Evolutionary conservation across 1,139 yeast species (phyloP).

Genomic region (Suhomyces panamericanus): DNA sequence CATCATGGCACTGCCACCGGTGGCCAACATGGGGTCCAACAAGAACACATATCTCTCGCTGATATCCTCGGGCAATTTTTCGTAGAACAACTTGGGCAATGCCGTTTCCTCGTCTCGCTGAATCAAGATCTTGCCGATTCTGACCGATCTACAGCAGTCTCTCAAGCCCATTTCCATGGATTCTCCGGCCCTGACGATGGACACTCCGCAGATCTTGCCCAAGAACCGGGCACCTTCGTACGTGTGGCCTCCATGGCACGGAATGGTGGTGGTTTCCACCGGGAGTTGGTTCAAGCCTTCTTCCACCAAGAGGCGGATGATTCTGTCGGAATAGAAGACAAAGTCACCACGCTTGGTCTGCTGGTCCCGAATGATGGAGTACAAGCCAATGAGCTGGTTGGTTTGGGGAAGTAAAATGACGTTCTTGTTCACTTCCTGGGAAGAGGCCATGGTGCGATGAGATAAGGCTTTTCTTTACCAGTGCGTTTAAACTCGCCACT

Average conservation of each 20-base stretch:
- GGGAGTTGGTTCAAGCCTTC: slow-evolving; percentile 94
- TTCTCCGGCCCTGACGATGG: slow-evolving; percentile 97
- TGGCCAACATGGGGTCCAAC: slow-evolving; percentile 95
- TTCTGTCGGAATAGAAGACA: slow-evolving; percentile 91
- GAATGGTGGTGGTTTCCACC: slow-evolving; percentile 62
- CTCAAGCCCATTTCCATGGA: slow-evolving; percentile 98
- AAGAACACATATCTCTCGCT: slow-evolving; percentile 83
- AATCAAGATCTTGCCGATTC: slow-evolving; percentile 92
- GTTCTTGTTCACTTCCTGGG: slow-evolving; percentile 40
- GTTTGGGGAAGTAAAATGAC: slow-evolving; percentile 81
- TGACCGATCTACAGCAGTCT: slow-evolving; percentile 90
- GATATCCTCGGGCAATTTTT: slow-evolving; percentile 90
- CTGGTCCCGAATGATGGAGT: slow-evolving; percentile 84
- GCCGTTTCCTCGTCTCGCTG: slow-evolving; percentile 96
- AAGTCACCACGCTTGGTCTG: slow-evolving; percentile 84
- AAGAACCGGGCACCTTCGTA: slow-evolving; percentile 80
- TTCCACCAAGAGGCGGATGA: slow-evolving; percentile 88
- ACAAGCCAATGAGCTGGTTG: slow-evolving; percentile 82
- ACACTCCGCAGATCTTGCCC: slow-evolving; percentile 96
- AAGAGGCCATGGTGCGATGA: slow-evolving; percentile 21
- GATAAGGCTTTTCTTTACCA: background rate
- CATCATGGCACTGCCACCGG: slow-evolving; percentile 98
- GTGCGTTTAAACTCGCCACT: background rate
- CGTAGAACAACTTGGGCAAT: slow-evolving; percentile 77
- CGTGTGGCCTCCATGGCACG: slow-evolving; percentile 73